phyloP scores from a whole-genome alignment of 208 protist species.

The Wallacemonas sp. region DNA sequence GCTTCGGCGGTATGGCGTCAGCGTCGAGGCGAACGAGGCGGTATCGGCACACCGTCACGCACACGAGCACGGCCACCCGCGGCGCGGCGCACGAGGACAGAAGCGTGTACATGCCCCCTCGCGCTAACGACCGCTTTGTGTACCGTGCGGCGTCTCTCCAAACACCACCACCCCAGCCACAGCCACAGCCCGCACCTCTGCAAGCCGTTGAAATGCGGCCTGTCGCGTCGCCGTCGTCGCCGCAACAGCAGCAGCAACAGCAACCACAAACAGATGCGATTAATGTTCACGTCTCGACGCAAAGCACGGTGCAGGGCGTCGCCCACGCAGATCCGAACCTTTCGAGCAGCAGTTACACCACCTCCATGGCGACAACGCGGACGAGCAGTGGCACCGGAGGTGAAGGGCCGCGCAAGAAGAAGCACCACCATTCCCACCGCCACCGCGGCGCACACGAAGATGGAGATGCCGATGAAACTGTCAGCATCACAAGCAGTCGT shows the following conservation, averaged over 20 bases:
- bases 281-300: not conserved
- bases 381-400: constrained; percentile 5
- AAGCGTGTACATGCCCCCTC: constrained; percentile 62
- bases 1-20: constrained; percentile 14
- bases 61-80: not conserved
- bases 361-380: constrained; percentile 7
- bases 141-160: constrained; percentile 17
- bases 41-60: not conserved
- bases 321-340: constrained; percentile 6
- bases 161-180: constrained; percentile 13
- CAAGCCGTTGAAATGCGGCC: not conserved
- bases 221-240: constrained; percentile 13
- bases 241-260: not conserved
- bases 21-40: not conserved
- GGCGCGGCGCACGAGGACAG: not conserved
- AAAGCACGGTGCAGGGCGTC: constrained; percentile 5
- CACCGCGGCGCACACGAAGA: not conserved
- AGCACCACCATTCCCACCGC: constrained; percentile 1
- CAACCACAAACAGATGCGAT: not conserved
- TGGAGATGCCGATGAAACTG: constrained; percentile 6
- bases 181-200: not conserved
- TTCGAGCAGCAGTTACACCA: constrained; percentile 10
- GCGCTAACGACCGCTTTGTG: constrained; percentile 79
- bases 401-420: not conserved
- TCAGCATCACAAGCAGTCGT: constrained; percentile 16